Percentiles rank a stretch among this genome's conserved stretches.
phyloP scores from a whole-genome alignment of 495 filamentous ascomycete species.

The Aspergillus kassunensis region DNA sequence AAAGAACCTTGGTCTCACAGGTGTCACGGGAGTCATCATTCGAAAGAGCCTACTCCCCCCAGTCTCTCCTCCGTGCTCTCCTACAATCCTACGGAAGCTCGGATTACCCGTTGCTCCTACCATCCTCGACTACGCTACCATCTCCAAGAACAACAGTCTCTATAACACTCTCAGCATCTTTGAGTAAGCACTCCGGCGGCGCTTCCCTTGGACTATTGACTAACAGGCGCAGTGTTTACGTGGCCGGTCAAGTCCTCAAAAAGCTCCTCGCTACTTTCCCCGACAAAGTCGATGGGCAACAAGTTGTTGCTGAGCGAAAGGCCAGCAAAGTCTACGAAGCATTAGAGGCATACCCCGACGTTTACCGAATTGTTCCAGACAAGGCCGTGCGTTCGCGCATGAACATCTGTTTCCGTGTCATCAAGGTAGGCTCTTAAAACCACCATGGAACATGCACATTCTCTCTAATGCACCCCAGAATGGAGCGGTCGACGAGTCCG shows the following conservation, averaged over 20 bases:
- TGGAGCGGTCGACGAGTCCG: conserved; percentile 55
- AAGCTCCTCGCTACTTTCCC: conserved; percentile 48
- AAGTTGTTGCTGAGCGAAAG: conserved; percentile 59
- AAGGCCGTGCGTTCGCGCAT: conserved; percentile 73
- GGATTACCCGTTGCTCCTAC: conserved; percentile 66
- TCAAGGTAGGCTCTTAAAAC: conserved; percentile 27
- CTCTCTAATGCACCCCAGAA: conserved; percentile 15
- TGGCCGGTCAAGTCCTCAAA: conserved; percentile 77
- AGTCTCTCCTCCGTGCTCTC: conserved; percentile 48
- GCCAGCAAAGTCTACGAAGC: conserved; percentile 67
- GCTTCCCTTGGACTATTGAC: background rate
- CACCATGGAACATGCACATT: background rate
- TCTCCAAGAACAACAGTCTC: conserved; percentile 82
- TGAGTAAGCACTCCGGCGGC: conserved; percentile 43
- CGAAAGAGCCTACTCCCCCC: conserved; percentile 72
- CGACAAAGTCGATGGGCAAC: conserved; percentile 39
- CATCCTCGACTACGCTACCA: conserved; percentile 73
- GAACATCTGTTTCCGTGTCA: conserved; percentile 88
- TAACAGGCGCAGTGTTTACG: conserved; percentile 57
- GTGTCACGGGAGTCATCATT: conserved; percentile 78
- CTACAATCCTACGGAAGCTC: conserved; percentile 67
- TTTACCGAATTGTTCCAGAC: conserved; percentile 70
- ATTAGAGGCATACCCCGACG: conserved; percentile 64
- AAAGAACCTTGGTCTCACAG: conserved; percentile 85
- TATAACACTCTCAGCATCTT: conserved; percentile 97